These are phyloP conservation scores for Metrosideros polymorpha DNA, from an alignment of 441 rosid genomes.

Conservation along the genomic window DNA sequence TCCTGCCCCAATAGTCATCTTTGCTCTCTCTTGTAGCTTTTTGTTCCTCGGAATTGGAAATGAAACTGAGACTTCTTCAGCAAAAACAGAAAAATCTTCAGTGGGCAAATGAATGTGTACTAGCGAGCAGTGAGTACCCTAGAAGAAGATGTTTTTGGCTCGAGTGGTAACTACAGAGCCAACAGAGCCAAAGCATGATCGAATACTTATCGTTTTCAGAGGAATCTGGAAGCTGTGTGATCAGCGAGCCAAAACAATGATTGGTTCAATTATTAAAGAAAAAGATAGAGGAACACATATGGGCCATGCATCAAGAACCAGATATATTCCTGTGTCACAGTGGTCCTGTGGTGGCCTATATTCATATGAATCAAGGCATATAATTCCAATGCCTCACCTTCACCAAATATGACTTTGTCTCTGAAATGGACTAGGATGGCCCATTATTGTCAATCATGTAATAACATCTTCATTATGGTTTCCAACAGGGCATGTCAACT, in stretches of 20 bases:
- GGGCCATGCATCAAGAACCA: background rate
- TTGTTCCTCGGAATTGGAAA: background rate
- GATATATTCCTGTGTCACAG: background rate
- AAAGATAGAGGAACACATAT: background rate
- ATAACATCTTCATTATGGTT: background rate
- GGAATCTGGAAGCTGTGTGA: background rate
- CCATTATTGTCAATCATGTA: background rate
- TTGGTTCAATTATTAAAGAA: background rate
- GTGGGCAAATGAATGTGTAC: background rate
- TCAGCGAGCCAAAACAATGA: background rate
- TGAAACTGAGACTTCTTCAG: background rate
- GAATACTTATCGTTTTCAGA: background rate
- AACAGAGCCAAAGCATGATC: background rate
- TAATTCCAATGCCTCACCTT: background rate
- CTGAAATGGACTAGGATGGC: background rate
- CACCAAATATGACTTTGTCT: background rate
- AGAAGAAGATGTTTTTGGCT: background rate
- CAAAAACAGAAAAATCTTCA: background rate
- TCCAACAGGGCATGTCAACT: background rate
- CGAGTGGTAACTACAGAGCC: background rate
- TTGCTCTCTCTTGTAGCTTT: background rate
- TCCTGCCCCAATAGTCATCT: slow-evolving; percentile 62
- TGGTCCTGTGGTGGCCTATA: background rate
- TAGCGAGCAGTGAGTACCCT: background rate
- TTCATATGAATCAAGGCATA: background rate